These are phyloP conservation scores for Starmerella bacillaris DNA, from an alignment of 805 yeast genomes.

Conservation along the genomic window DNA sequence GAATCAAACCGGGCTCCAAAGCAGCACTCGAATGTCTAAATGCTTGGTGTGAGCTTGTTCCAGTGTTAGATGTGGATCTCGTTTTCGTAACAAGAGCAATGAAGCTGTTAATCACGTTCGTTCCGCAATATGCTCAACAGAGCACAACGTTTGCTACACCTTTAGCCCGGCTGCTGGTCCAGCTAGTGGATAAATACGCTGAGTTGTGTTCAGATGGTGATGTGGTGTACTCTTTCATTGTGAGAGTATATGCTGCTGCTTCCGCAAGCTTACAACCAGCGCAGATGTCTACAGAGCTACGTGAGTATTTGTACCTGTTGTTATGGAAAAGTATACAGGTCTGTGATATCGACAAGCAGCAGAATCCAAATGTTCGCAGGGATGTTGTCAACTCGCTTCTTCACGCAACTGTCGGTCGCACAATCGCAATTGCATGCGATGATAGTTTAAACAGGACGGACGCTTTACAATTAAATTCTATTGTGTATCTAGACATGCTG, in stretches of 20 bases:
- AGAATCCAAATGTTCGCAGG: not conserved
- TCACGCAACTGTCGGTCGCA: not conserved
- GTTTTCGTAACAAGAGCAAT: constrained; percentile 55
- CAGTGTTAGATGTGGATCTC: constrained; percentile 44
- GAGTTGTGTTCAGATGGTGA: constrained; percentile 20
- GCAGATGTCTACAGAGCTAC: constrained; percentile 42
- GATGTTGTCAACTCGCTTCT: not conserved
- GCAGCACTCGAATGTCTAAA: constrained; percentile 43
- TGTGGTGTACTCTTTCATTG: constrained; percentile 1
- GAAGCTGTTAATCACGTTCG: constrained; percentile 56
- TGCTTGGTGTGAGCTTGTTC: constrained; percentile 70
- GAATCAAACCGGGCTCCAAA: not conserved
- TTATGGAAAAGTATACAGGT: constrained; percentile 46
- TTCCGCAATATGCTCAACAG: constrained; percentile 52
- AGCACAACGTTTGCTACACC: constrained; percentile 57
- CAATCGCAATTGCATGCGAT: constrained; percentile 36
- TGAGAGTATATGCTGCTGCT: constrained; percentile 45
- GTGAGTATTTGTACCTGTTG: constrained; percentile 66
- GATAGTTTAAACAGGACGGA: constrained; percentile 75
- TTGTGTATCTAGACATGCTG: constrained; percentile 53
- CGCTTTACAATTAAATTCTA: constrained; percentile 51
- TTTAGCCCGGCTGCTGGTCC: constrained; percentile 55
- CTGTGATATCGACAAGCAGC: no score
- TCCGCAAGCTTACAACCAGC: constrained; percentile 57
- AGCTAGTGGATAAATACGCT: constrained; percentile 46